Conservation (phyloP, 1,284 basidiomycete species). For the Porogramme epimiltina region DNA sequence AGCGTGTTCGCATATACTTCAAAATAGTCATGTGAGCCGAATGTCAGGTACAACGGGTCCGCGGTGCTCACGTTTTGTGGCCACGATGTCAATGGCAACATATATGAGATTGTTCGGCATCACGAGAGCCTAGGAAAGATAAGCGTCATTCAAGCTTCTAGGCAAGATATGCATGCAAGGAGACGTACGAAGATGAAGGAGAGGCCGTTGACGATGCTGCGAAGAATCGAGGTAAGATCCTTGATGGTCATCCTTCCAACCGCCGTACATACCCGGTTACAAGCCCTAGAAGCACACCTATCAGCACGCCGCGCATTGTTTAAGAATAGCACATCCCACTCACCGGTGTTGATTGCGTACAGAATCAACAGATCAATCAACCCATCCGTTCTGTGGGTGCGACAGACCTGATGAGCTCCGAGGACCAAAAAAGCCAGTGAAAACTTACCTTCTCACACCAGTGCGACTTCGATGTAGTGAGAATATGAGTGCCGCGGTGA, state of each 20-base stretch:
- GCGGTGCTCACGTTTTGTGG: constrained; percentile 12
- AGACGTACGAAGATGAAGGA: constrained; percentile 16
- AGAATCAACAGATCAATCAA: constrained; percentile 18
- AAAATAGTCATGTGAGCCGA: too few relatives aligned
- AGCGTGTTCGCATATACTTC: constrained; percentile 21
- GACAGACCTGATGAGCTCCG: too few relatives aligned
- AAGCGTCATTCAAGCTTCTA: neutral
- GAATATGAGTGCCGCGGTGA: constrained; percentile 15
- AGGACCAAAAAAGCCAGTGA: neutral
- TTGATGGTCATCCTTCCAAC: too few relatives aligned
- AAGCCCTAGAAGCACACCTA: neutral
- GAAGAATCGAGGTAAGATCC: too few relatives aligned
- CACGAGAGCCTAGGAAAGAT: constrained; percentile 8
- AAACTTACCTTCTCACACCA: constrained; percentile 10
- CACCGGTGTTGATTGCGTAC: constrained; percentile 19
- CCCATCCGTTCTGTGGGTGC: constrained; percentile 10
- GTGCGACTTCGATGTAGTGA: constrained; percentile 17
- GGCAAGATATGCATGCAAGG: neutral
- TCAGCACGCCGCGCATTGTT: too few relatives aligned
- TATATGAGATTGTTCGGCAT: constrained; percentile 21
- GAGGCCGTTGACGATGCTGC: constrained; percentile 14
- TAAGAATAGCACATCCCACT: neutral
- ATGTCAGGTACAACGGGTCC: neutral
- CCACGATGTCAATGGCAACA: constrained; percentile 15
- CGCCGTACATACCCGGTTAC: constrained; percentile 9